A percentile compares a stretch with the other conserved stretches of the same genome.
These are phyloP conservation scores for Metarhizium brunneum DNA, from an alignment of 2,329 filamentous ascomycete genomes.

Conservation along the genomic window DNA sequence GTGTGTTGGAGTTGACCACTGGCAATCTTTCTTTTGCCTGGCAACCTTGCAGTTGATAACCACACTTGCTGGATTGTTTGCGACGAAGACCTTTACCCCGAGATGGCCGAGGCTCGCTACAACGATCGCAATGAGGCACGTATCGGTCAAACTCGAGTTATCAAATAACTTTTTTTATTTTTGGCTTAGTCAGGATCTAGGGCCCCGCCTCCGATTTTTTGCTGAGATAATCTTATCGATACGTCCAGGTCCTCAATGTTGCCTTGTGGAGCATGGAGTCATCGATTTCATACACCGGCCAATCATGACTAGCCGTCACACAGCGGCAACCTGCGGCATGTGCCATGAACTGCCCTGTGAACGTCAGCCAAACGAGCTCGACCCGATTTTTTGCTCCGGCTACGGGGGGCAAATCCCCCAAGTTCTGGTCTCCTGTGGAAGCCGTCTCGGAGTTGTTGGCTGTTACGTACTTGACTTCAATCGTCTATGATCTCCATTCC, in stretches of 20 bases:
- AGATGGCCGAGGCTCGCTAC: too few species aligned
- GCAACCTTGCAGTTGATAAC: background rate
- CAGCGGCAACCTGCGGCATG: too few species aligned
- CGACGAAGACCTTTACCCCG: background rate
- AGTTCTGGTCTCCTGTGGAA: background rate
- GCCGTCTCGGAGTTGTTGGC: background rate
- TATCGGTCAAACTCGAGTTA: background rate
- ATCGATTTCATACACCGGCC: too few species aligned
- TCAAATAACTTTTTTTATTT: background rate
- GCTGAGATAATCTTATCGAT: background rate
- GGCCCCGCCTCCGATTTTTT: background rate
- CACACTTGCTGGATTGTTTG: background rate
- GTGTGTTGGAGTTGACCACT: background rate
- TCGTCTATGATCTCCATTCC: background rate
- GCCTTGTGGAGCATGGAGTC: background rate
- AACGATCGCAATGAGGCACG: background rate
- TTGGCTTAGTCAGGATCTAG: constrained; percentile 3
- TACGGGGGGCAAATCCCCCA: constrained; percentile 1
- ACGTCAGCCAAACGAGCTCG: background rate
- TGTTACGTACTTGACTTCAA: background rate
- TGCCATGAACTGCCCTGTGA: too few species aligned
- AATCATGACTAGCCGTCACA: too few species aligned
- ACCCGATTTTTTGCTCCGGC: constrained; percentile 3
- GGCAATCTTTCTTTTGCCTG: background rate
- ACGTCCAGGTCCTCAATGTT: background rate